Conservation (phyloP, 305 asterid genomes). For the Solanum hybrid region DNA sequence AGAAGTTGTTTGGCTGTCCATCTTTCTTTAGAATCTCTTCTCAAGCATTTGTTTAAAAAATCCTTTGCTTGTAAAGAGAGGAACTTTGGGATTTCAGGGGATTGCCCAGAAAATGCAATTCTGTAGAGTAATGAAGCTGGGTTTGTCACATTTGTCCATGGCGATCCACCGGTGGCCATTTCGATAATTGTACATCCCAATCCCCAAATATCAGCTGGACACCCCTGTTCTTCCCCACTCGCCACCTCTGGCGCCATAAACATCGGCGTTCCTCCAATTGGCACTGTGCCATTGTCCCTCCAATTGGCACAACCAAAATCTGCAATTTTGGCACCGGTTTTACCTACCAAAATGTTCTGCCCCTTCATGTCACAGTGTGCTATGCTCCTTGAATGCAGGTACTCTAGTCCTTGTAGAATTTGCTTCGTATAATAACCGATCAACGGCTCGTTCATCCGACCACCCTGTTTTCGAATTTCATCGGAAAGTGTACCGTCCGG, state of each 20-base stretch:
- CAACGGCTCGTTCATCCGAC: slow-evolving; percentile 26
- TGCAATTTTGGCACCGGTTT: slow-evolving; percentile 9
- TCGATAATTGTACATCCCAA: slow-evolving; percentile 13
- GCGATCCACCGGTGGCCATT: slow-evolving; percentile 39
- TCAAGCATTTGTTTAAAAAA: slow-evolving; percentile 26
- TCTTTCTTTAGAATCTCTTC: slow-evolving; percentile 39
- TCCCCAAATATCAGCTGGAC: slow-evolving; percentile 8
- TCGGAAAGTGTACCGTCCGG: slow-evolving; percentile 42
- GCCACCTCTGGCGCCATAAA: slow-evolving; percentile 86
- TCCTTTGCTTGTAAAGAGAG: slow-evolving; percentile 10
- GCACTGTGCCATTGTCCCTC: neutral
- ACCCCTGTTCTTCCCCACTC: slow-evolving; percentile 56
- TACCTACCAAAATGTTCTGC: neutral
- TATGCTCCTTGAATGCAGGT: slow-evolving; percentile 51
- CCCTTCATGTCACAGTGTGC: slow-evolving; percentile 71
- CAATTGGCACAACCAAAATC: slow-evolving; percentile 11
- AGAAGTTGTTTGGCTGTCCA: slow-evolving; percentile 31
- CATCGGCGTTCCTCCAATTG: slow-evolving; percentile 62
- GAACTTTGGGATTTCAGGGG: neutral
- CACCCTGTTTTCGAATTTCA: slow-evolving; percentile 17
- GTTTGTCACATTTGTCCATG: slow-evolving; percentile 40
- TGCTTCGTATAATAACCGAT: slow-evolving; percentile 28
- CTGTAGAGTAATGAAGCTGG: slow-evolving; percentile 27
- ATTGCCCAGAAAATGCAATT: slow-evolving; percentile 34
- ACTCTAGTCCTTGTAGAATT: slow-evolving; percentile 44